Evolutionary conservation across 306 rosid species (phyloP).

Genomic region (Cicer judaicum): DNA sequence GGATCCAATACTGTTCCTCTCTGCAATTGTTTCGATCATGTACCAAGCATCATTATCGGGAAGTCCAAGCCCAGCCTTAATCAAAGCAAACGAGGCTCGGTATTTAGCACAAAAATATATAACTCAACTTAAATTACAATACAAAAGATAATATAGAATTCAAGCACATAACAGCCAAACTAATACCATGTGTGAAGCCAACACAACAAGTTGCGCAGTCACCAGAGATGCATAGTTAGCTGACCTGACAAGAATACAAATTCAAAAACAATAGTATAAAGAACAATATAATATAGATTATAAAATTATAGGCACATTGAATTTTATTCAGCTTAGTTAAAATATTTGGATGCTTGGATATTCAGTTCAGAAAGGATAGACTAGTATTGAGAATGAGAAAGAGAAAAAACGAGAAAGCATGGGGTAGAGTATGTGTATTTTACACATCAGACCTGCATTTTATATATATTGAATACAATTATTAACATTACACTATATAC

Average conservation of each 20-base stretch:
- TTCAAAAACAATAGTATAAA: constrained; percentile 19
- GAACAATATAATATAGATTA: constrained; percentile 25
- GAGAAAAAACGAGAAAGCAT: not conserved
- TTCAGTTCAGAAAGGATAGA: not conserved
- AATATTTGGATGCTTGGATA: constrained; percentile 1
- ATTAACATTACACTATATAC: not conserved
- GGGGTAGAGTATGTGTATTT: not conserved
- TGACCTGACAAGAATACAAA: constrained; percentile 57
- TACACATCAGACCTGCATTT: not conserved
- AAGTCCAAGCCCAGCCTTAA: constrained; percentile 96
- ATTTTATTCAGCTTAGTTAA: constrained; percentile 10
- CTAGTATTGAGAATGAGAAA: not conserved
- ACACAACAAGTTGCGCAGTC: constrained; percentile 76
- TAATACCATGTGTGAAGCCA: constrained; percentile 93
- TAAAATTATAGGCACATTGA: constrained; percentile 20
- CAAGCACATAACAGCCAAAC: constrained; percentile 41
- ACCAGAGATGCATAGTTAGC: constrained; percentile 91
- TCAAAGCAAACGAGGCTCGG: constrained; percentile 39
- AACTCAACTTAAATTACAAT: constrained; percentile 23
- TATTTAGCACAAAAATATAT: constrained; percentile 30
- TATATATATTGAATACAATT: not conserved
- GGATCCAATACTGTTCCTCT: constrained; percentile 86
- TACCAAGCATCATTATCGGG: constrained; percentile 94
- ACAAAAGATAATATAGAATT: constrained; percentile 19
- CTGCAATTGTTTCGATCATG: constrained; percentile 93